Conservation (phyloP, 2,329 filamentous ascomycete genomes). For the Exophiala oligosperma region DNA sequence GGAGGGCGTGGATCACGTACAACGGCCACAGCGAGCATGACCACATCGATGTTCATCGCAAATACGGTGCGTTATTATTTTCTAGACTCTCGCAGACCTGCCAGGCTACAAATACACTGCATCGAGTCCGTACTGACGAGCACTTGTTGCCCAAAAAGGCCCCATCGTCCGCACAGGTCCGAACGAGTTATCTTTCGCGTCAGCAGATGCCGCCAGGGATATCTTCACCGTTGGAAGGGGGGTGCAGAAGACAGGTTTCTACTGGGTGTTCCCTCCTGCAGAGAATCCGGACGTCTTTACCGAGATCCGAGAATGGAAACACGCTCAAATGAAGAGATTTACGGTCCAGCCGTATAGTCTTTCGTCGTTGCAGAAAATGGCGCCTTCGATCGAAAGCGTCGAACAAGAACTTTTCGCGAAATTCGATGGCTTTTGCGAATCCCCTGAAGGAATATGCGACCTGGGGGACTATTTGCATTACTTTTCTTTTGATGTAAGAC, state of each 20-base stretch:
- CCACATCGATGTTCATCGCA: background rate
- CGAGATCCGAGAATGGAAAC: slow-evolving; percentile 45
- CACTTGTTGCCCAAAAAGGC: slow-evolving; percentile 28
- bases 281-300: slow-evolving; percentile 60
- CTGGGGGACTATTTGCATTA: slow-evolving; percentile 44
- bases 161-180: slow-evolving; percentile 35
- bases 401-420: slow-evolving; percentile 47
- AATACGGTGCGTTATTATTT: background rate
- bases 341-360: slow-evolving; percentile 32
- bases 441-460: slow-evolving; percentile 40
- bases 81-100: too few relatives aligned
- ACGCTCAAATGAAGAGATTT: slow-evolving; percentile 49
- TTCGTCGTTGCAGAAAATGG: slow-evolving; percentile 27
- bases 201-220: slow-evolving; percentile 28
- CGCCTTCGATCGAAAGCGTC: slow-evolving; percentile 31
- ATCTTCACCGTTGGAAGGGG: slow-evolving; percentile 49
- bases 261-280: slow-evolving; percentile 54
- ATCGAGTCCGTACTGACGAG: background rate
- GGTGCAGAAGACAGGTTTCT: slow-evolving; percentile 54
- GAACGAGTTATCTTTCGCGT: slow-evolving; percentile 34
- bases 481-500: slow-evolving; percentile 38
- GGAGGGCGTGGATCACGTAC: background rate
- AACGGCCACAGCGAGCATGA: background rate
- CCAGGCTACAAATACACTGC: too few relatives aligned
- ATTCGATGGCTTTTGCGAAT: slow-evolving; percentile 42